These are phyloP conservation scores for Prunus armeniaca DNA, from an alignment of 306 rosid genomes.

Conservation along the genomic window DNA sequence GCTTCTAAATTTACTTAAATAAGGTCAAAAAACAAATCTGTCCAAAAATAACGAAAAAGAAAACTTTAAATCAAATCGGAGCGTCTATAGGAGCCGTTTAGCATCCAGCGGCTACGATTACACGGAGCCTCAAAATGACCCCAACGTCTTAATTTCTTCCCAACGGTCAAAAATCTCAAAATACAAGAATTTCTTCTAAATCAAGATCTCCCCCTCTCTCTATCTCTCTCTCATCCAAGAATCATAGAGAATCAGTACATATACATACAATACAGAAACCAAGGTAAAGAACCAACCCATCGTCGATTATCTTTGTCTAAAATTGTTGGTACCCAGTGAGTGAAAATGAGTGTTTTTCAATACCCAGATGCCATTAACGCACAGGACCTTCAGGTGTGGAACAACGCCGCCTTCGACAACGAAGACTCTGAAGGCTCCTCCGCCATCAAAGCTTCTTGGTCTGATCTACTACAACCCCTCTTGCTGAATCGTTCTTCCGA, in stretches of 20 bases:
- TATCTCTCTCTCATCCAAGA: neutral
- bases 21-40: neutral
- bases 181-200: slow-evolving; percentile 15
- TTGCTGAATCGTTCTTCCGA: slow-evolving; percentile 23
- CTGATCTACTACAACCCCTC: slow-evolving; percentile 18
- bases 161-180: slow-evolving; percentile 64
- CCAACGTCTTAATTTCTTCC: slow-evolving; percentile 35
- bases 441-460: slow-evolving; percentile 38
- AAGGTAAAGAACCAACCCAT: neutral
- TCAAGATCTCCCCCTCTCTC: neutral
- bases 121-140: slow-evolving; percentile 13
- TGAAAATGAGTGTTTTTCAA: slow-evolving; percentile 41
- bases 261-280: slow-evolving; percentile 2
- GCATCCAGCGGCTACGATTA: slow-evolving; percentile 40
- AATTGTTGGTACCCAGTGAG: slow-evolving; percentile 4
- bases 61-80: slow-evolving; percentile 46
- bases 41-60: neutral
- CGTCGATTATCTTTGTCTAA: neutral
- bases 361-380: slow-evolving; percentile 43
- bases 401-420: slow-evolving; percentile 60
- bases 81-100: slow-evolving; percentile 55
- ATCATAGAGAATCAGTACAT: neutral
- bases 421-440: slow-evolving; percentile 35
- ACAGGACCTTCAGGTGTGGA: slow-evolving; percentile 60
- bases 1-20: no score